Conservation (phyloP, 73 alveolate species). For the Breviolum minutum region DNA sequence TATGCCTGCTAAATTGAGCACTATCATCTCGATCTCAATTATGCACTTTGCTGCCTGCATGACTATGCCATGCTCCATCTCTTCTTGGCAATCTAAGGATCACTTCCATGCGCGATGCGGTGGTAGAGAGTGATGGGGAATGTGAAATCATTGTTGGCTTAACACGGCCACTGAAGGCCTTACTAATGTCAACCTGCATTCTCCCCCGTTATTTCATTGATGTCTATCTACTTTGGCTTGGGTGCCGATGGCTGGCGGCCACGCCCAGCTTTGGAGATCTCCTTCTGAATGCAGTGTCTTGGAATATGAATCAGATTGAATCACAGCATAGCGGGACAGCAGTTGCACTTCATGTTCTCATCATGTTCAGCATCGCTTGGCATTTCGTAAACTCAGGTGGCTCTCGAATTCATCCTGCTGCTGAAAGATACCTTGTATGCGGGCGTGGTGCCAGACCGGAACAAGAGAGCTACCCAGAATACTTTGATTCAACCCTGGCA, state of each 20-base stretch:
- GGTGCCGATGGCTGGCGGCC: slow-evolving; percentile 94
- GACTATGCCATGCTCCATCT: too few species aligned
- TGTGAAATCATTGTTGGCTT: slow-evolving; percentile 83
- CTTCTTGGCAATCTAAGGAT: neutral
- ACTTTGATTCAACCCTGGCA: slow-evolving; percentile 89
- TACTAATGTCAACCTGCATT: slow-evolving; percentile 63
- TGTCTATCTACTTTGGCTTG: slow-evolving; percentile 76
- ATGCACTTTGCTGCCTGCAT: too few species aligned
- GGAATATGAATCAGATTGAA: neutral
- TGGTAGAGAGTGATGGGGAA: slow-evolving; percentile 86
- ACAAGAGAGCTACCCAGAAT: slow-evolving; percentile 75
- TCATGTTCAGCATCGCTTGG: neutral
- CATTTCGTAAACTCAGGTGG: slow-evolving; percentile 13
- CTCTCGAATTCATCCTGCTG: slow-evolving; percentile 73
- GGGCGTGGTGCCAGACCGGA: slow-evolving; percentile 89
- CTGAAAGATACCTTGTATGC: slow-evolving; percentile 81
- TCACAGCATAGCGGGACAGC: neutral
- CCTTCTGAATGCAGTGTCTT: slow-evolving; percentile 65
- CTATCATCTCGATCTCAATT: too few species aligned
- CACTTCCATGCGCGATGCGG: slow-evolving; percentile 90
- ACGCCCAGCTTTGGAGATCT: slow-evolving; percentile 87
- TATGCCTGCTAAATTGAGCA: too few species aligned
- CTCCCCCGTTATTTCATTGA: slow-evolving; percentile 74
- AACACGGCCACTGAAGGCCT: slow-evolving; percentile 36
- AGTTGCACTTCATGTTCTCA: neutral